Conservation (phyloP, 495 filamentous ascomycete species). For the Cudoniella acicularis region DNA sequence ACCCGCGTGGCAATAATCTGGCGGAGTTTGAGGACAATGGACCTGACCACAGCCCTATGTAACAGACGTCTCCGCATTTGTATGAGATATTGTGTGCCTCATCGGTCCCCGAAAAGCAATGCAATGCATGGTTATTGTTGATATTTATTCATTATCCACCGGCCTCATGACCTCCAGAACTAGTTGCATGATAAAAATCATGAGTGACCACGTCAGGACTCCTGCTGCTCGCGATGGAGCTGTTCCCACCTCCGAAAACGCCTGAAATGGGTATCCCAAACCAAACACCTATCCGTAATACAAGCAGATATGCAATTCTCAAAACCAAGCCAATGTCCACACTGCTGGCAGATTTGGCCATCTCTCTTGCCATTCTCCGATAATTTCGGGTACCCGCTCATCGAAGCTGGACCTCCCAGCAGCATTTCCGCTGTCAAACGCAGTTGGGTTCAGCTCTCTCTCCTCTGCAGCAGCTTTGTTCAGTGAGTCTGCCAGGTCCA, state of each 20-base stretch:
- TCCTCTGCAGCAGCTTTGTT: conserved; percentile 82
- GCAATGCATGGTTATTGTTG: too few species aligned
- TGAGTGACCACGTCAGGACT: background rate
- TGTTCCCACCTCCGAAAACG: background rate
- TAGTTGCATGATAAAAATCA: background rate
- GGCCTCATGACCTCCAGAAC: background rate
- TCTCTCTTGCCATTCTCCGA: conserved; percentile 94
- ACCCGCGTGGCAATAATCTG: background rate
- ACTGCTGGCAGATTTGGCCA: conserved; percentile 87
- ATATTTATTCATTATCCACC: background rate
- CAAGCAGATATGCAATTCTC: conserved; percentile 20
- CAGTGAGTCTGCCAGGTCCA: conserved; percentile 83
- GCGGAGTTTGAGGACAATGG: background rate
- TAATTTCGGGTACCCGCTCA: conserved; percentile 85
- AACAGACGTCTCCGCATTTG: background rate
- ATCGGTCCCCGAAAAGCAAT: too few species aligned
- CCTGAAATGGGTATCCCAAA: conserved; percentile 18
- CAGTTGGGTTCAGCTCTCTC: conserved; percentile 56
- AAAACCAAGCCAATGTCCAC: conserved; percentile 97
- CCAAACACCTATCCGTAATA: conserved; percentile 11
- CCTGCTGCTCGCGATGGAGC: background rate
- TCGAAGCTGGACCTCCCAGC: conserved; percentile 76
- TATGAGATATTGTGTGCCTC: background rate
- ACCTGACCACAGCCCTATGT: background rate
- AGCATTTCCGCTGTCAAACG: conserved; percentile 66